These are phyloP conservation scores for Alternaria dauci DNA, from an alignment of 2,329 filamentous ascomycete genomes.

Conservation along the genomic window DNA sequence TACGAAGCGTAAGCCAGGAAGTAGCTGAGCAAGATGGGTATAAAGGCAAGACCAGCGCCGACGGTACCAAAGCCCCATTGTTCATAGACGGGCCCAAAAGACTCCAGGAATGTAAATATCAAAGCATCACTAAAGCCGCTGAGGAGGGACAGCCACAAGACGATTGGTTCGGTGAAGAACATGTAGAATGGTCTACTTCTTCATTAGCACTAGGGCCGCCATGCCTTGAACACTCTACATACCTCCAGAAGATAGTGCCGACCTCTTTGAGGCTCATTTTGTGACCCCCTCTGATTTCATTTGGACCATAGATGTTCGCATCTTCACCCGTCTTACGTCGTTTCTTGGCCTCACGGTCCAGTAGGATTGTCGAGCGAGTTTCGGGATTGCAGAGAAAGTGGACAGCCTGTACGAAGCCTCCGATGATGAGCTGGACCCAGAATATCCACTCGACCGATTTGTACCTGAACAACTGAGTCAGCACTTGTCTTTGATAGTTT, in stretches of 20 bases:
- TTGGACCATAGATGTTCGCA: constrained; percentile 72
- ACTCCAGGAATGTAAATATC: constrained; percentile 80
- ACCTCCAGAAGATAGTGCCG: constrained; percentile 57
- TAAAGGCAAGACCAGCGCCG: constrained; percentile 67
- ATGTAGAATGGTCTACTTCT: constrained; percentile 71
- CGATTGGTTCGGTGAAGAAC: constrained; percentile 78
- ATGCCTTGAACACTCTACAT: not conserved
- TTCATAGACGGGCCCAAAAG: constrained; percentile 70
- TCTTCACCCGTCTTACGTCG: constrained; percentile 68
- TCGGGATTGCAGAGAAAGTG: constrained; percentile 77
- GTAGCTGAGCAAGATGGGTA: constrained; percentile 73
- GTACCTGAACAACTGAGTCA: not conserved
- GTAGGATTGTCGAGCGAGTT: constrained; percentile 75
- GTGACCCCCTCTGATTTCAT: constrained; percentile 62
- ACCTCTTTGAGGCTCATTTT: constrained; percentile 56
- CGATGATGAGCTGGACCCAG: constrained; percentile 85
- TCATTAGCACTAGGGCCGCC: not conserved
- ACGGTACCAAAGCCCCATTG: constrained; percentile 71
- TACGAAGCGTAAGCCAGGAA: constrained; percentile 68
- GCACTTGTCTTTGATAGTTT: too few relatives aligned
- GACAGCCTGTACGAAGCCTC: constrained; percentile 70
- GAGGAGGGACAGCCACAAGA: constrained; percentile 73
- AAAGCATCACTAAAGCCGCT: constrained; percentile 77
- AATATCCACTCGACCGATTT: constrained; percentile 62
- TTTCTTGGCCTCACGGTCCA: constrained; percentile 79